Evolutionary conservation across 768 basidiomycete species (phyloP).

Genomic region (Termitomyces sp.): DNA sequence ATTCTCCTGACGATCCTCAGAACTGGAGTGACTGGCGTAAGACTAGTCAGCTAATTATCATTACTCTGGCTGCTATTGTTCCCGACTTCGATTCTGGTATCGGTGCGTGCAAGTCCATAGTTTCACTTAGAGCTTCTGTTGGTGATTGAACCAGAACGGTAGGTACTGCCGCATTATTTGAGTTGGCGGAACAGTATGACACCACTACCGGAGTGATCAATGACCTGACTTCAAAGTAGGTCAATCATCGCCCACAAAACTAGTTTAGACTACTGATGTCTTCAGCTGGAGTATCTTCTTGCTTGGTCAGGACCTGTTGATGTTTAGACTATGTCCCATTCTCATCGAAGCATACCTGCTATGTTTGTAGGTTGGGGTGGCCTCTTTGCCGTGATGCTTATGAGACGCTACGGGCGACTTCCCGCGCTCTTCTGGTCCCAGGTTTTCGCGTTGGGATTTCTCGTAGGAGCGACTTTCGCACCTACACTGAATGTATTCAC

Average conservation of each 20-base stretch:
- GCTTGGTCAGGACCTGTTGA: slow-evolving; percentile 30
- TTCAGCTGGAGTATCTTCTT: slow-evolving; percentile 63
- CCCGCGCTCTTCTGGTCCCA: slow-evolving; percentile 72
- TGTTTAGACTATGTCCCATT: neutral
- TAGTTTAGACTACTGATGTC: neutral
- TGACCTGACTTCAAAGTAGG: slow-evolving; percentile 53
- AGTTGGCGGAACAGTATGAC: slow-evolving; percentile 47
- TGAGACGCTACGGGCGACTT: slow-evolving; percentile 58
- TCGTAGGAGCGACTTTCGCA: slow-evolving; percentile 50
- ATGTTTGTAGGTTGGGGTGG: slow-evolving; percentile 47
- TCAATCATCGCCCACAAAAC: neutral
- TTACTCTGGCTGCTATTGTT: slow-evolving; percentile 59
- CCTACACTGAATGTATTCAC: slow-evolving; percentile 47
- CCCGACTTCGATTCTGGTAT: slow-evolving; percentile 67
- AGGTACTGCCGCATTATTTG: slow-evolving; percentile 62
- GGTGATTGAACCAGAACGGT: neutral
- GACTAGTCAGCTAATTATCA: slow-evolving; percentile 49
- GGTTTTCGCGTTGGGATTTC: slow-evolving; percentile 51
- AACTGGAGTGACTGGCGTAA: slow-evolving; percentile 57
- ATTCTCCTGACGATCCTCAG: slow-evolving; percentile 57
- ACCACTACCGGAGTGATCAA: slow-evolving; percentile 57
- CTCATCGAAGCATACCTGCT: neutral
- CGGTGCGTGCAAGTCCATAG: slow-evolving; percentile 27
- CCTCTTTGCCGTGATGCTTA: slow-evolving; percentile 53
- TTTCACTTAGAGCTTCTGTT: neutral